Base-by-base conservation (phyloP, 257 asterid genomes). In the Forsythia viridissima region DNA sequence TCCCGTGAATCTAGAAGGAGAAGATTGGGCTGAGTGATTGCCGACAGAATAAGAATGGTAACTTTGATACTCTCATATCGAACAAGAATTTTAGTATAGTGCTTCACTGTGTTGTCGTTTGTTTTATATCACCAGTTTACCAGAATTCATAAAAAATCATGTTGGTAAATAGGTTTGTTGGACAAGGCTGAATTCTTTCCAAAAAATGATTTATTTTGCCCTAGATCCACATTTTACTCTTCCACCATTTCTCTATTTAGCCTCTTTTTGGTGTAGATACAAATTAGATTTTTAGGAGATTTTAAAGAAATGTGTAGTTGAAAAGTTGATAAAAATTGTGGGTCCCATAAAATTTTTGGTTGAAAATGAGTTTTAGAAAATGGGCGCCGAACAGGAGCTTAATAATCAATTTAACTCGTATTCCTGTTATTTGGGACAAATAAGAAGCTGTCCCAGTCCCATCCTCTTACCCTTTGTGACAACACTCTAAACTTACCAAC, bases 1-100 rank as follows among this genome's bases (percentile, higher is more conserved):
- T 71, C 78, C 65, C 84, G 75, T 69, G 83, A 81, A 71, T 24
- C 75, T 79, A 82, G 88, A 59, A 77, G 85, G 80, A 83, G 89
- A 80, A 85, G 84, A 80, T 66, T 80, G 69, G 72, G 66, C 30
- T 86, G 63, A 74, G 34, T 24, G 69, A 3, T 55, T 55, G 10
- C 10, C 2, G 30, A 55, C 65, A 16, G 21, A 55, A 55, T 55
- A 55, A 55, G 30, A 55, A n/a, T n/a, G 65, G 69, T 61, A 24
- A 61, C 36, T 24, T 61, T 21, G 37, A 61, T 30, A 24, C 13
- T 5, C 38, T 61, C 69, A 20, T 61, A 61, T 8, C 0, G 15
- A 20, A 61, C 69, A 61, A 21, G 37, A 61, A 61, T 61, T 61
- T 61, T 61, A 61, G n/a, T 16, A 7, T n/a, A 18, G 30, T 18